Evolutionary conservation across 306 rosid genomes (phyloP), one percentile per base, ranked within the genome.

Genomic region (Purshia tridentata): DNA sequence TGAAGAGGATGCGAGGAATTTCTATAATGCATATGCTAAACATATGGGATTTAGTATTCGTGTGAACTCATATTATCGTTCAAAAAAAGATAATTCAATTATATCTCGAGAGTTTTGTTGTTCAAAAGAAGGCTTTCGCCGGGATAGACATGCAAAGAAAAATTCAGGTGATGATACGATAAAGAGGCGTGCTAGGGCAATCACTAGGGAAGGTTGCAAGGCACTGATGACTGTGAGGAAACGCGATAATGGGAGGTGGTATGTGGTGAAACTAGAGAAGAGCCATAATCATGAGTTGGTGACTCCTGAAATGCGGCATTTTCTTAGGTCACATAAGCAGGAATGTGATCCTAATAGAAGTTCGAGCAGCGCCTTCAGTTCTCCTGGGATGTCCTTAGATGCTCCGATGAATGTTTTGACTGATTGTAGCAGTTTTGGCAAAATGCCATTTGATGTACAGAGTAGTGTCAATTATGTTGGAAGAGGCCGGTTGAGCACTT

Each of bases 201-300:
- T 76, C 61, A 76, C 79, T 46, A 76, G 69, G 80, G 74, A 68
- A 76, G 55, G 74, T 67, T 76, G 80, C 61, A 76, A 59, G 50
- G 74, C 62, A 7, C 57, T 68, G 69, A 76, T 76, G 69, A 68
- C 62, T 5, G 55, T 49, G 63, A 76, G 74, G 20, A 68, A 23
- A 40, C 63, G 54, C 4, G 80, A 67, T 10, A 19, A 23, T 76
- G 75, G 75, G 63, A 76, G 63, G 39, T 69, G 80, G 70, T 76
- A 49, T 69, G 80, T 69, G 55, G 75, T 49, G 23, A 69, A 69
- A 45, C 47, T 76, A n/a, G 75, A 69, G 70, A 76, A 69, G 53
- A 50, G 23, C 6, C 80, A 69, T 35, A 76, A 51, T n/a, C 80
- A 69, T 10, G 75, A 69, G 70, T 69, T 69, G 4, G 70, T 69